These are phyloP conservation scores for Psilocybe sp. DNA, from an alignment of 768 basidiomycete species.

Conservation along the genomic window DNA sequence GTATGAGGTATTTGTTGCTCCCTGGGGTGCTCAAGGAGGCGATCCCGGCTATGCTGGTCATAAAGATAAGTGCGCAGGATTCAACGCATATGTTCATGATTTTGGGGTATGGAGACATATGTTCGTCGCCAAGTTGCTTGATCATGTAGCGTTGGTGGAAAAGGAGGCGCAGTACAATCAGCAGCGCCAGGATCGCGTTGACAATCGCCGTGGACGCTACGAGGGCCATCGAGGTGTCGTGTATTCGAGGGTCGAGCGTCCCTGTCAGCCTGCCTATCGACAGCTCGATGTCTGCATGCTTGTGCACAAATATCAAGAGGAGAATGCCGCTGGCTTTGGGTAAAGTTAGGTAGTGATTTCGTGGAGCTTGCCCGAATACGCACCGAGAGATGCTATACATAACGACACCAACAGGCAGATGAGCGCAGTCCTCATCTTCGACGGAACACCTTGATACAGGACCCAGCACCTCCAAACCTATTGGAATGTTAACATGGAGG, in stretches of 20 bases:
- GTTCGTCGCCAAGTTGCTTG: slow-evolving; percentile 1
- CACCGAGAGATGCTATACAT: slow-evolving; percentile 4
- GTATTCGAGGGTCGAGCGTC: slow-evolving; percentile 1
- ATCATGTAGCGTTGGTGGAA: slow-evolving; percentile 2
- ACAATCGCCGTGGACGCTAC: not conserved
- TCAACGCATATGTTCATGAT: slow-evolving; percentile 10
- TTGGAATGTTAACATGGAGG: not conserved
- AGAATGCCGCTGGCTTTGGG: not conserved
- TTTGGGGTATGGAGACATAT: slow-evolving; percentile 3
- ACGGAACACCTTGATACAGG: slow-evolving; percentile 1
- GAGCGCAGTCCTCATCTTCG: not conserved
- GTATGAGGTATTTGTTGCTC: too few relatives aligned
- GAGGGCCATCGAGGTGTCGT: slow-evolving; percentile 1
- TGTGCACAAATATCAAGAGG: not conserved
- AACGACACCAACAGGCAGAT: not conserved
- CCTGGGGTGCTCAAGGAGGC: too few relatives aligned
- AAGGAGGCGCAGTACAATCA: slow-evolving; percentile 5
- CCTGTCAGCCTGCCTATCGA: slow-evolving; percentile 1
- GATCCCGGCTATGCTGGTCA: not conserved
- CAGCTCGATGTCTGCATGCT: slow-evolving; percentile 1
- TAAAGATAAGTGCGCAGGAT: slow-evolving; percentile 10
- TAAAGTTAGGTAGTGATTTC: not conserved
- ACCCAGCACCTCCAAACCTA: slow-evolving; percentile 12
- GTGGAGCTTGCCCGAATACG: not conserved
- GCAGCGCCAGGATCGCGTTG: slow-evolving; percentile 5